Percentiles rank a stretch among this genome's conserved stretches.
Evolutionary conservation across 306 rosid genomes (phyloP).

Genomic region (Corylus heterophylla): DNA sequence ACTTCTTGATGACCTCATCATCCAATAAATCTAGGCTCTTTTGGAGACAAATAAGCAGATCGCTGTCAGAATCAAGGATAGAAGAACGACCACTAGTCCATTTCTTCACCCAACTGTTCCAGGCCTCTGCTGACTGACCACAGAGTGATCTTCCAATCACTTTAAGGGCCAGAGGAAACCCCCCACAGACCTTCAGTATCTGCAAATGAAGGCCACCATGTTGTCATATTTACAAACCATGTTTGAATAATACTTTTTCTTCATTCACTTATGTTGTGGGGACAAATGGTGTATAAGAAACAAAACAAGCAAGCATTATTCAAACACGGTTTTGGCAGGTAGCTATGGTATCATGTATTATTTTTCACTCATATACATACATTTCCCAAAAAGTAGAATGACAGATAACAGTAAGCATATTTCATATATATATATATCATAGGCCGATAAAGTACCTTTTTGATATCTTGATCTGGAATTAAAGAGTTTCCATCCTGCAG

Average conservation of each 20-base stretch:
- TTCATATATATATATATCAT: background rate
- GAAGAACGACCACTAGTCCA: slow-evolving; percentile 33
- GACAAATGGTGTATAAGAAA: background rate
- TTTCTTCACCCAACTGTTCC: slow-evolving; percentile 33
- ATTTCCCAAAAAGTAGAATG: background rate
- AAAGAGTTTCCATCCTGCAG: slow-evolving; percentile 23
- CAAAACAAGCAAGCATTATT: background rate
- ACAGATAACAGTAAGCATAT: background rate
- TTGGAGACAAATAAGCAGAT: slow-evolving; percentile 43
- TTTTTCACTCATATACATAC: background rate
- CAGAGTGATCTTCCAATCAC: slow-evolving; percentile 46
- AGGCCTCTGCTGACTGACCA: slow-evolving; percentile 14
- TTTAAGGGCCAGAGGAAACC: slow-evolving; percentile 57
- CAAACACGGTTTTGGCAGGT: too few relatives aligned
- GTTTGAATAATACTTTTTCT: too few relatives aligned
- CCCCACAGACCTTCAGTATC: slow-evolving; percentile 54
- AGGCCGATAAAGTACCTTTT: slow-evolving; percentile 40
- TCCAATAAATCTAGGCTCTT: slow-evolving; percentile 43
- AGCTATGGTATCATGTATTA: background rate
- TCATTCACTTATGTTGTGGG: background rate
- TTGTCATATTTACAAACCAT: too few relatives aligned
- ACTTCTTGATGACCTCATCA: slow-evolving; percentile 34
- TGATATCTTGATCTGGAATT: slow-evolving; percentile 31
- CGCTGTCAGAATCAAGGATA: slow-evolving; percentile 26
- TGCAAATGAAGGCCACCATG: slow-evolving; percentile 23